Evolutionary conservation across 108 stramenopile genomes (phyloP).

Genomic region (Stephanodiscus minutulus): DNA sequence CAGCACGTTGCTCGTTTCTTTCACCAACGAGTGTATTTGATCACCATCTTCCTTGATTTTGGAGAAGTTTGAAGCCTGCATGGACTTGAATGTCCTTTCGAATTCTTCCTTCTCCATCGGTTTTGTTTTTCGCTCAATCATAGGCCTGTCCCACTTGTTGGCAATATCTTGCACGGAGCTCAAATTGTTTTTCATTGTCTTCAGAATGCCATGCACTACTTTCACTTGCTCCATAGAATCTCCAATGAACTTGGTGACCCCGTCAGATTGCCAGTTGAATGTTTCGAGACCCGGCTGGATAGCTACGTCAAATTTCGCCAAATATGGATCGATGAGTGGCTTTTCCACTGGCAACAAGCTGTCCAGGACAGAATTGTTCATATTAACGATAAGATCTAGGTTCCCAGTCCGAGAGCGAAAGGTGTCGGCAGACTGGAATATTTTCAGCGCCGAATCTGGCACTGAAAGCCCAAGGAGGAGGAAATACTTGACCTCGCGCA

Average conservation of each 20-base stretch:
- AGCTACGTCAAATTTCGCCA: conserved; percentile 73
- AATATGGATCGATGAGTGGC: conserved; percentile 76
- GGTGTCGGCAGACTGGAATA: conserved; percentile 77
- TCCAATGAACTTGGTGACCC: conserved; percentile 68
- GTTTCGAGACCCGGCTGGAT: conserved; percentile 65
- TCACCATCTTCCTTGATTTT: conserved; percentile 81
- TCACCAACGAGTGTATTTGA: conserved; percentile 69
- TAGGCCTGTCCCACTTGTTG: conserved; percentile 61
- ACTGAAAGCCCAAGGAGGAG: conserved; percentile 75
- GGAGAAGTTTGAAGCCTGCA: conserved; percentile 53
- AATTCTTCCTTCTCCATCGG: conserved; percentile 83
- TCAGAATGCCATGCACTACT: conserved; percentile 65
- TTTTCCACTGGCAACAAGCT: conserved; percentile 86
- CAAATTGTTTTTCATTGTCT: conserved; percentile 83
- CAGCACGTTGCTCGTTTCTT: conserved; percentile 80
- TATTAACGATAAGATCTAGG: conserved; percentile 85
- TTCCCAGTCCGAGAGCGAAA: conserved; percentile 89
- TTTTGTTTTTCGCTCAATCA: conserved; percentile 83
- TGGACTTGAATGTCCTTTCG: conserved; percentile 66
- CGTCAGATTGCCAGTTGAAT: conserved; percentile 82
- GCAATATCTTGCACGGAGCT: conserved; percentile 57
- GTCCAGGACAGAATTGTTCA: conserved; percentile 80
- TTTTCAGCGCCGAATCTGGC: conserved; percentile 76
- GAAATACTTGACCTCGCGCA: conserved; percentile 92
- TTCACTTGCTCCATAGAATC: conserved; percentile 74